phyloP scores from a whole-genome alignment of 768 basidiomycete species.

The Tylopilus vinaceipallidus region DNA sequence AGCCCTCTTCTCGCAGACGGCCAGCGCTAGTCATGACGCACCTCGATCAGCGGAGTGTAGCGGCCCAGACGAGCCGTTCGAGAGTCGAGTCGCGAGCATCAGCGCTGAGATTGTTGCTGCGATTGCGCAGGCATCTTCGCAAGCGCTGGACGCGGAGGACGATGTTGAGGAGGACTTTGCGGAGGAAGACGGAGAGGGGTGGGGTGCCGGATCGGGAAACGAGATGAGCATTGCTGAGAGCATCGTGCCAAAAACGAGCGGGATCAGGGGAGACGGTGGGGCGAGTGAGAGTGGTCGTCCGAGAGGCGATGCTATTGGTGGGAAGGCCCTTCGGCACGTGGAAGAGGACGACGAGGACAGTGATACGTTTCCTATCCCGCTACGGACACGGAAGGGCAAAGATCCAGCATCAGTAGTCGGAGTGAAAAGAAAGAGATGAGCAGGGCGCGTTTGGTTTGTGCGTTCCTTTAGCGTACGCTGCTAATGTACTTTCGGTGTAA shows the following conservation, averaged over 20 bases:
- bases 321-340: slow-evolving; percentile 19
- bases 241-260: slow-evolving; percentile 61
- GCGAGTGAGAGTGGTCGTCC: slow-evolving; percentile 21
- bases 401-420: slow-evolving; percentile 47
- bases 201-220: slow-evolving; percentile 46
- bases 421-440: slow-evolving; percentile 65
- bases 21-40: slow-evolving; percentile 33
- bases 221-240: slow-evolving; percentile 48
- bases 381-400: slow-evolving; percentile 67
- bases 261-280: slow-evolving; percentile 47
- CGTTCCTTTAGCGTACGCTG: slow-evolving; percentile 11
- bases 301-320: slow-evolving; percentile 8
- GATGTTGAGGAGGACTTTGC: slow-evolving; percentile 40
- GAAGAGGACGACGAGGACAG: slow-evolving; percentile 73
- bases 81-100: slow-evolving; percentile 70
- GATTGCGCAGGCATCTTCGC: slow-evolving; percentile 70
- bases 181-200: slow-evolving; percentile 41
- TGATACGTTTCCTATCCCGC: slow-evolving; percentile 63
- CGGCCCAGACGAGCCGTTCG: slow-evolving; percentile 44
- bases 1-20: slow-evolving; percentile 57
- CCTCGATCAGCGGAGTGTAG: slow-evolving; percentile 32
- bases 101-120: slow-evolving; percentile 80
- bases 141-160: slow-evolving; percentile 56
- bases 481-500: slow-evolving; percentile 20
- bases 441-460: not conserved